Base-by-base conservation (phyloP, 352 stramenopile species). In the Globisporangium emineosum region DNA sequence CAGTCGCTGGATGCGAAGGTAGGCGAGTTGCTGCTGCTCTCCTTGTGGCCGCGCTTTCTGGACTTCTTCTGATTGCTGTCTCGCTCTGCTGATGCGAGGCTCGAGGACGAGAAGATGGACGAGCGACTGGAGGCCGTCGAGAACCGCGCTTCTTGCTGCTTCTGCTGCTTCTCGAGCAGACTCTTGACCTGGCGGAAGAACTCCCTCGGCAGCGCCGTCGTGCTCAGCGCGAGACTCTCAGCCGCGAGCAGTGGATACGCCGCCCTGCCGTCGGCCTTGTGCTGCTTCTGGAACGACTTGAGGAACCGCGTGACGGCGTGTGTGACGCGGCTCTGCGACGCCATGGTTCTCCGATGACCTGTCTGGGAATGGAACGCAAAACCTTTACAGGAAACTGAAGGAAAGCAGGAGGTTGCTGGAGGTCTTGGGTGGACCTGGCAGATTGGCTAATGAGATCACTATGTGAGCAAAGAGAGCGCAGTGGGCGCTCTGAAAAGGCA, bases 221-320 rank as follows among this genome's bases (percentile, higher is more conserved):
- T 32, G 19, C 25, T 58, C 42, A 37, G 56, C 25, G 55, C 15
- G 32, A 42, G 15, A 49, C 42, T 40, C 23, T 40, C 27, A 1
- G 45, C 70, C 32, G 70, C 37, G 21, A 81, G 62, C 32, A 68
- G 60, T 49, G 68, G 42, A 1, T 66, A 71, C 15, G 67, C 57
- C 33, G 58, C 53, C 23, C 64, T 53, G 5, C 61, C 23, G 61
- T 65, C 37, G 30, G 21, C 60, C 23, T 55, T 60, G 52, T 67
- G 63, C 35, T 69, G 70, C 40, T 67, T 71, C 50, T 82, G 74
- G 63, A 86, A 79, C 13, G 75, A 62, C 23, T 70, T 69, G 62
- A 83, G 42, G 25, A 86, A 65, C 37, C 70, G 66, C 63, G 68
- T 59, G 60, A 86, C 68, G 1, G 72, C 68, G 61, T 71, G 72